phyloP scores from a whole-genome alignment of 2,329 filamentous ascomycete genomes.

The Trichoderma sp. region DNA sequence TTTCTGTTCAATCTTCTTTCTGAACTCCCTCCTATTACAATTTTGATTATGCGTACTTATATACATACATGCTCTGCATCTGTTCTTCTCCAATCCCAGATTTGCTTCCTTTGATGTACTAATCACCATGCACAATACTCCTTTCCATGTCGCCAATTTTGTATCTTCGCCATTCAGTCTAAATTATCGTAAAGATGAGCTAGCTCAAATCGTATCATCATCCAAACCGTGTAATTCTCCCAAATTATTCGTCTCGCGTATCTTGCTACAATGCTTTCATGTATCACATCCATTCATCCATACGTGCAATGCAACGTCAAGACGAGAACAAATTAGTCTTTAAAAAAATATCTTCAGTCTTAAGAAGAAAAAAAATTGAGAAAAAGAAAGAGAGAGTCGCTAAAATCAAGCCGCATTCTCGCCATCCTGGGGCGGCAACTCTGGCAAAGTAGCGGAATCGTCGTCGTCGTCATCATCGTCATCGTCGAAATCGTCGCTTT shows the following conservation, averaged over 20 bases:
- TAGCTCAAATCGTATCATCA: background rate
- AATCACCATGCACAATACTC: background rate
- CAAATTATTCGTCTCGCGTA: background rate
- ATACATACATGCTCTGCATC: background rate
- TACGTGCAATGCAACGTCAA: background rate
- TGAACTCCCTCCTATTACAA: background rate
- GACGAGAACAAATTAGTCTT: background rate
- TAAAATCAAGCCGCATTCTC: background rate
- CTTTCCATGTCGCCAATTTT: background rate
- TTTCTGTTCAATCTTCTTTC: background rate
- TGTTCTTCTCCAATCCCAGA: background rate
- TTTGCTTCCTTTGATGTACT: background rate
- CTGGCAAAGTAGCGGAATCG: slow-evolving; percentile 28
- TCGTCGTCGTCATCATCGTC: slow-evolving; percentile 37
- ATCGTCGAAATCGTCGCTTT: slow-evolving; percentile 44
- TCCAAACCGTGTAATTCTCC: too few species aligned
- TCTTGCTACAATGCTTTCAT: background rate
- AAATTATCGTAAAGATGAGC: background rate
- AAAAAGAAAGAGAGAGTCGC: background rate
- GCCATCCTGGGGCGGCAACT: background rate
- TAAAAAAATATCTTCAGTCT: background rate
- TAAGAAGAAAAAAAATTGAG: background rate
- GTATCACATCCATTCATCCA: background rate
- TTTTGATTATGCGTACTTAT: background rate
- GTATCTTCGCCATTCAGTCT: background rate